Evolutionary conservation across 768 basidiomycete species (phyloP), one percentile per base, ranked within the genome.

Genomic region (Multifurca ochricompacta): DNA sequence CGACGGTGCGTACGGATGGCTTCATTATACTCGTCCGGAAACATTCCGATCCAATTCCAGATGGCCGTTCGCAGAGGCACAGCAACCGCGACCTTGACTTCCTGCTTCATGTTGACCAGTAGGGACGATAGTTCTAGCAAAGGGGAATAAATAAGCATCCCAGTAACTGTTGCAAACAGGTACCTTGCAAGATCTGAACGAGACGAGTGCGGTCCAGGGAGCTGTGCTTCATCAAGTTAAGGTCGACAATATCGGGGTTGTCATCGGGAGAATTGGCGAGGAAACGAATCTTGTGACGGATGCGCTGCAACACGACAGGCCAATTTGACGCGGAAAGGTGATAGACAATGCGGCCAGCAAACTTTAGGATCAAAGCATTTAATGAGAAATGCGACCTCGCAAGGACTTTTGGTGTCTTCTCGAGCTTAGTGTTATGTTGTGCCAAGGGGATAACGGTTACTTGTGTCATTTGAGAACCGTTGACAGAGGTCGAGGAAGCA

Each of bases 271-370:
- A 68, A 43, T 69, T 70, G 0, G 85, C 83, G 25, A 93, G 75
- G 54, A 73, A 71, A 40, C 81, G 78, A 30, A 93, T 85, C 69
- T 85, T 86, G 41, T 71, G 69, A 41, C 82, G 78, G 51, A 94
- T 76, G 28, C 89, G 77, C 19, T 75, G 68, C 61, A 87, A 81
- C 14, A 95, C 85, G 7, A 87, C 78, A 48, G 70, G 66, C 91
- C 92, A 96, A 66, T 95, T 94, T 11, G 86, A 85, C 1, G 87
- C 85, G 2, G 92, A 92, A 16, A 97, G 76, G 64, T 86, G 85
- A 64, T 87, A 92, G 25, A 95, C 78, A 58, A 94, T 82, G 45
- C 84, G 80, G 10, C 87, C 86, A 19, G 86, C 78, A 61, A 78
- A 88, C 64, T 83, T 82, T 49, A 79, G 76, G 56, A 90, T 82